Percentiles rank a stretch among this genome's conserved stretches.
phyloP scores from a whole-genome alignment of 2,329 filamentous ascomycete genomes.

The Xylariaceae sp. region DNA sequence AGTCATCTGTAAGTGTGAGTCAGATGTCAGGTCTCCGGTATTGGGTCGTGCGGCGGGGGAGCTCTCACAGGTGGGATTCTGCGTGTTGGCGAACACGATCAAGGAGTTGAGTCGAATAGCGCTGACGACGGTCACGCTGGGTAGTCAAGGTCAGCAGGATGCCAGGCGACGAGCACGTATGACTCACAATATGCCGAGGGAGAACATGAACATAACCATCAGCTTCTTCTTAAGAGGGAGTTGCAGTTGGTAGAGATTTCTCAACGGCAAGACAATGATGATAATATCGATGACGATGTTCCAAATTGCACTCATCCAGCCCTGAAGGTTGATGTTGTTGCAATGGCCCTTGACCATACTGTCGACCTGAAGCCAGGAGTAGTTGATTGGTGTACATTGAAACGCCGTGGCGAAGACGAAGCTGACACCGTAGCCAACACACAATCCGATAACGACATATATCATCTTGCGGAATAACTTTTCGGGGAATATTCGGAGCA shows the following conservation, averaged over 20 bases:
- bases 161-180: neutral
- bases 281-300: slow-evolving; percentile 28
- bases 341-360: slow-evolving; percentile 21
- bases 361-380: slow-evolving; percentile 28
- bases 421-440: slow-evolving; percentile 22
- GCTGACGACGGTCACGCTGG: slow-evolving; percentile 41
- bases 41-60: neutral
- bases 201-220: slow-evolving; percentile 34
- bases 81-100: slow-evolving; percentile 37
- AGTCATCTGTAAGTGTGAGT: slow-evolving; percentile 21
- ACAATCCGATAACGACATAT: slow-evolving; percentile 26
- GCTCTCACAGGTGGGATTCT: slow-evolving; percentile 33
- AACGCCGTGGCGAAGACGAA: slow-evolving; percentile 23
- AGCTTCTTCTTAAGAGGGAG: slow-evolving; percentile 31
- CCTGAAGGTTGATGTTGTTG: slow-evolving; percentile 31
- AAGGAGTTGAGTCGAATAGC: slow-evolving; percentile 41
- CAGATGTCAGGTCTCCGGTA: slow-evolving; percentile 1
- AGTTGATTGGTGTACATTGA: slow-evolving; percentile 32
- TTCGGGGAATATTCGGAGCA: slow-evolving; percentile 31
- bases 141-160: neutral
- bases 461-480: slow-evolving; percentile 24
- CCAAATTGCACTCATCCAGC: slow-evolving; percentile 28
- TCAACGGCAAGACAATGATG: slow-evolving; percentile 30
- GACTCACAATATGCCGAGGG: slow-evolving; percentile 36
- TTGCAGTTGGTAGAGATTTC: slow-evolving; percentile 27